Base-by-base conservation (phyloP, 169 alveolate genomes). In the Eimeria praecox region DNA sequence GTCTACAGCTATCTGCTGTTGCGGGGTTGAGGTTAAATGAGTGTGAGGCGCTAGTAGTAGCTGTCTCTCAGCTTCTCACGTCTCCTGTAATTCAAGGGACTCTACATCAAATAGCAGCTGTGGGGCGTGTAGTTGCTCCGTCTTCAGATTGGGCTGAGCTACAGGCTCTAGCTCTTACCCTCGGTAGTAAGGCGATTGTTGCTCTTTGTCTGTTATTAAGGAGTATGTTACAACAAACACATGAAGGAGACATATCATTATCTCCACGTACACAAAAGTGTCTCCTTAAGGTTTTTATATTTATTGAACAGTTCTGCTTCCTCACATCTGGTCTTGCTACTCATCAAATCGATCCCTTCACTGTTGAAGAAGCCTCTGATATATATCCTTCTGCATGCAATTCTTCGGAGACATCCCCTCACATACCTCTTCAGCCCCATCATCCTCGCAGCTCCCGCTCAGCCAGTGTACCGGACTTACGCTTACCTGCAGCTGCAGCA, bases 151-250 rank as follows among this genome's bases (percentile, higher is more conserved):
- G 89, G 87, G 85, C 83, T 2, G 62, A 66, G n/a, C 94, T 94
- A 42, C 97, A 92, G 66, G 95, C 95, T 42, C 49, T 94, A 52
- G 77, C 94, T 40, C 64, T 96, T 62, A 82, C 96, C 16, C 94
- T 97, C 12, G 98, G 97, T 18, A 97, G 97, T 64, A 97, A 97
- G 77, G 95, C 98, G 12, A 56, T 97, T 22, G 95, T 96, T 64
- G 96, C 96, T 30, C 83, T 96, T 33, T 95, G 97, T 71, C 90
- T 94, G 73, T 69, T 95, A 35, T 90, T 97, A 75, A 90, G 98
- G 44, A 95, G 96, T 8, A 62, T 97, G 62, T 92, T 97, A 49
- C 96, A 94, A 52, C 96, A 90, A 94, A 69, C 87, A 35, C 92
- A 93, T n/a, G 96, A 92, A 69, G 98, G 98, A 20, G 52, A 75